A percentile compares a stretch with the other conserved stretches of the same genome.
Evolutionary conservation across 1,284 basidiomycete genomes (phyloP).

Genomic region (Pyrrhoderma lamaoense): DNA sequence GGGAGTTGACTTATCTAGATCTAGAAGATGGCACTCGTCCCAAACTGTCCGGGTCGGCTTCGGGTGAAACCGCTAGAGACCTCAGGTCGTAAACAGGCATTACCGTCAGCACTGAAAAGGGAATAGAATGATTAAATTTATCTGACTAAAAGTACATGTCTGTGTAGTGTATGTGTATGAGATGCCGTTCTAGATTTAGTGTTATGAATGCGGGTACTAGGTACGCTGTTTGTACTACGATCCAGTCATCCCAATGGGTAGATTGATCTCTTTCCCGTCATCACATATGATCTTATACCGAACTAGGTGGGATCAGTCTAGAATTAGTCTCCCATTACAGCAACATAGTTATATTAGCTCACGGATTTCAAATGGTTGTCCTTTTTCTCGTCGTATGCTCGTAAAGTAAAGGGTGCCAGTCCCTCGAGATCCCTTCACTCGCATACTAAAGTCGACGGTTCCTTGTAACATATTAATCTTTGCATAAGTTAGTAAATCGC

Average conservation of each 20-base stretch:
- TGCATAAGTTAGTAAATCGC: constrained; percentile 5
- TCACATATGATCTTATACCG: constrained; percentile 18
- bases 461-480: constrained; percentile 70
- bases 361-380: constrained; percentile 61
- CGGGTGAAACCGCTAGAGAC: no score
- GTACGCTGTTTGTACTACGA: constrained; percentile 1
- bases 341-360: no score
- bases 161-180: no score
- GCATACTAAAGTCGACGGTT: constrained; percentile 68
- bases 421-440: constrained; percentile 66
- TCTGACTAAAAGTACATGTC: no score
- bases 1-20: no score
- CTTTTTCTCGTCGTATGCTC: constrained; percentile 71
- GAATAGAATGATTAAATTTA: no score
- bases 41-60: no score
- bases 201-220: background rate
- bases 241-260: constrained; percentile 7
- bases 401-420: constrained; percentile 74
- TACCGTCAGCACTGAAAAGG: no score
- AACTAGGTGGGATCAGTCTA: no score
- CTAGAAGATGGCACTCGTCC: no score
- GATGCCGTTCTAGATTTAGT: background rate
- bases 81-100: no score
- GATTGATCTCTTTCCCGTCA: constrained; percentile 12
- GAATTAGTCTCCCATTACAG: background rate